phyloP scores from a whole-genome alignment of 768 basidiomycete genomes.

The Mycena olivaceomarginata region DNA sequence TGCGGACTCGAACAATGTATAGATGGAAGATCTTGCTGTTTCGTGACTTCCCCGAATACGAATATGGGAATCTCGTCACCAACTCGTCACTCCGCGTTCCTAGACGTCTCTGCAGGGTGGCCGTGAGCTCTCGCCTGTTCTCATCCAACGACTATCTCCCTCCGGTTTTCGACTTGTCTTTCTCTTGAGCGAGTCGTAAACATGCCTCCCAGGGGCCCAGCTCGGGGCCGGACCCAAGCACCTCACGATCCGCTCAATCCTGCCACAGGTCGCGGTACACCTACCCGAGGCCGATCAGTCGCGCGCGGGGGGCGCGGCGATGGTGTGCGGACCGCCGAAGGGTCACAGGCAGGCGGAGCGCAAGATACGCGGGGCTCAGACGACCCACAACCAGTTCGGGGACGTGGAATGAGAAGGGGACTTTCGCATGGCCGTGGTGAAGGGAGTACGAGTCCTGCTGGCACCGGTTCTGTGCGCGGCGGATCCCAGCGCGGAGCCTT shows the following conservation, averaged over 20 bases:
- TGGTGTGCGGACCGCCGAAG: not conserved
- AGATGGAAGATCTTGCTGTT: no score
- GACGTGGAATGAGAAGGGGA: not conserved
- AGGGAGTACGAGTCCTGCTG: not conserved
- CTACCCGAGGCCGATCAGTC: not conserved
- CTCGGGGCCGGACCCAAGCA: not conserved
- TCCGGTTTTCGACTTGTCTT: not conserved
- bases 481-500: not conserved
- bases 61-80: no score
- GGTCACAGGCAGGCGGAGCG: not conserved
- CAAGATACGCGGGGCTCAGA: not conserved
- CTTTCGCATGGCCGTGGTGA: not conserved
- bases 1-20: no score
- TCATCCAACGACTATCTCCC: not conserved
- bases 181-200: not conserved
- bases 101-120: no score
- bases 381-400: not conserved
- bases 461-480: not conserved
- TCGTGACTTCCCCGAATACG: no score
- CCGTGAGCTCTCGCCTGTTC: not conserved
- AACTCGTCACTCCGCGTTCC: no score
- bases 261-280: not conserved
- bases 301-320: constrained; percentile 1
- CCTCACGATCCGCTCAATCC: not conserved
- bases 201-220: not conserved